phyloP scores from a whole-genome alignment of 768 basidiomycete species.

The Lactarius hatsudake region DNA sequence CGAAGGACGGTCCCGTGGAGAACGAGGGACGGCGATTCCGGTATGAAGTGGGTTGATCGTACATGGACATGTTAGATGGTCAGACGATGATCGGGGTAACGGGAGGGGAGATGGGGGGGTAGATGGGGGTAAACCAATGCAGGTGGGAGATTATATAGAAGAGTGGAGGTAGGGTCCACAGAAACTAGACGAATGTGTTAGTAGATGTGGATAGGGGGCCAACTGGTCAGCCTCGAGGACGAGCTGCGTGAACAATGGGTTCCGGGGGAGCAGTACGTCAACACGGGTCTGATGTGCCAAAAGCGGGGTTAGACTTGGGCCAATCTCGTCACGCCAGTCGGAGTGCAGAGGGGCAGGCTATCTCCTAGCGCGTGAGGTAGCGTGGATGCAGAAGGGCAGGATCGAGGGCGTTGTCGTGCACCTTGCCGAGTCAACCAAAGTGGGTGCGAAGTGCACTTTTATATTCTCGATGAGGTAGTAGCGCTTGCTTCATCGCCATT shows the following conservation, averaged over 20 bases:
- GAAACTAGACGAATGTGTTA: conserved; percentile 6
- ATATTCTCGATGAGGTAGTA: conserved; percentile 1
- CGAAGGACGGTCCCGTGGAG: conserved; percentile 3
- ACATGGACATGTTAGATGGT: conserved; percentile 20
- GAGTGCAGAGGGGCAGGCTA: conserved; percentile 7
- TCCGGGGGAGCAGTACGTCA: conserved; percentile 22
- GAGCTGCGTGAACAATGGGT: conserved; percentile 4
- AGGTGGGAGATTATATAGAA: conserved; percentile 21
- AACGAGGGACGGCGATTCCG: conserved; percentile 17
- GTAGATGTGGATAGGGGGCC: conserved; percentile 21
- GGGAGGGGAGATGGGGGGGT: background rate
- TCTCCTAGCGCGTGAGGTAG: conserved; percentile 15
- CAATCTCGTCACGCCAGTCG: conserved; percentile 19
- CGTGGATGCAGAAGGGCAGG: conserved; percentile 19
- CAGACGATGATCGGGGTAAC: conserved; percentile 3
- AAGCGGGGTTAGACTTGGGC: conserved; percentile 16
- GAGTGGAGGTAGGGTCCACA: conserved; percentile 12
- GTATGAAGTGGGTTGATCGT: conserved; percentile 7
- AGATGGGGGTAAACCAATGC: background rate
- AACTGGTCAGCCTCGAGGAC: conserved; percentile 25
- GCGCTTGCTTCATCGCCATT: background rate
- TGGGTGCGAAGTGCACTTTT: background rate
- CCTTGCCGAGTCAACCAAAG: background rate
- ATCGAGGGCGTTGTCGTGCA: background rate
- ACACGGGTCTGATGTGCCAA: conserved; percentile 16